These are phyloP conservation scores for Irpex sp. DNA, from an alignment of 1,284 basidiomycete genomes.

Conservation along the genomic window DNA sequence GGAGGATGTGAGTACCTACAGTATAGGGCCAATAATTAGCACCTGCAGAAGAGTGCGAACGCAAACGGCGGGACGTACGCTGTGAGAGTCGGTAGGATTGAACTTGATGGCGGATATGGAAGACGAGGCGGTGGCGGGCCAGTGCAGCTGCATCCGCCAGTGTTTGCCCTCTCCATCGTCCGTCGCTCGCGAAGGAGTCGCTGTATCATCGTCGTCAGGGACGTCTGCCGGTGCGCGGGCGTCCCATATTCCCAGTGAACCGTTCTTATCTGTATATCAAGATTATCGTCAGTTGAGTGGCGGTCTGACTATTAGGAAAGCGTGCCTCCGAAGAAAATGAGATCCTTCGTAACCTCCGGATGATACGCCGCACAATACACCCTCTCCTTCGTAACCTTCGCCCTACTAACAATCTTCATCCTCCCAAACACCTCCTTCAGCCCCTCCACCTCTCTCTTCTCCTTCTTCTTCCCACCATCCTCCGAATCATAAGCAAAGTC, in stretches of 20 bases:
- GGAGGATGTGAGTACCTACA: constrained; percentile 70
- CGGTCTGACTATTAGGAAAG: background rate
- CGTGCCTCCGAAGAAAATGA: constrained; percentile 76
- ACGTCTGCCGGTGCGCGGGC: constrained; percentile 65
- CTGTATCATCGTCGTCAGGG: constrained; percentile 59
- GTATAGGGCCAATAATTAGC: background rate
- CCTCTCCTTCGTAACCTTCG: constrained; percentile 72
- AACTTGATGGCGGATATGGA: constrained; percentile 75
- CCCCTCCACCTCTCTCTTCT: constrained; percentile 43
- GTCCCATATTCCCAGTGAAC: constrained; percentile 80
- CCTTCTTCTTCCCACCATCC: constrained; percentile 26
- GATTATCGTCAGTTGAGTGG: background rate
- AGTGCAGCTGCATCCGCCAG: constrained; percentile 77
- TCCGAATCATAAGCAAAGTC: constrained; percentile 34
- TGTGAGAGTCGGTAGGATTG: constrained; percentile 68
- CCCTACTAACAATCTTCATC: constrained; percentile 63
- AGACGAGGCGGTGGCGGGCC: constrained; percentile 75
- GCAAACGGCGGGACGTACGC: constrained; percentile 36
- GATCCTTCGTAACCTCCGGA: constrained; percentile 74
- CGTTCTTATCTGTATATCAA: constrained; percentile 63
- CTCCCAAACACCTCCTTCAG: constrained; percentile 50
- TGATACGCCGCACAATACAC: constrained; percentile 76
- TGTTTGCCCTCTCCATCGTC: constrained; percentile 64
- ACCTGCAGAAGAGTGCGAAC: background rate
- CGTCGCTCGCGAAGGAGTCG: constrained; percentile 24